Conservation (phyloP, 2,329 filamentous ascomycete species). For the Trichoderma sp. region DNA sequence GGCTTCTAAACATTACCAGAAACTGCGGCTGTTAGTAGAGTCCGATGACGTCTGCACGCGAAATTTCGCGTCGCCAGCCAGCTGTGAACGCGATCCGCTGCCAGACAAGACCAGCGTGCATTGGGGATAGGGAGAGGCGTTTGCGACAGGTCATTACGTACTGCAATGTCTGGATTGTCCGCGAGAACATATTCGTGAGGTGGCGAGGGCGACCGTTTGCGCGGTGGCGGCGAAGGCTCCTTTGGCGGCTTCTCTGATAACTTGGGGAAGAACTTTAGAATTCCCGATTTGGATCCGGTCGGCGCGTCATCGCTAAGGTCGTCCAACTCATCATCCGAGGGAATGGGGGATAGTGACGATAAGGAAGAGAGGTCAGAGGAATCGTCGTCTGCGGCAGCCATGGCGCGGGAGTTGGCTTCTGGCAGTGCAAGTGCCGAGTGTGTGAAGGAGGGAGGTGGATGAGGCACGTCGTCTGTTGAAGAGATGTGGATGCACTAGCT, state of each 20-base stretch:
- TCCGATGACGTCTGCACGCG: constrained; percentile 47
- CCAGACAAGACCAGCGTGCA: constrained; percentile 1
- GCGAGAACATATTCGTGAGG: constrained; percentile 87
- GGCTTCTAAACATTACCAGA: constrained; percentile 95
- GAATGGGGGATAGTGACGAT: constrained; percentile 50
- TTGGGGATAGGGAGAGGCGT: neutral
- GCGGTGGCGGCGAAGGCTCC: constrained; percentile 65
- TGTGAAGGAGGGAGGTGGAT: constrained; percentile 34
- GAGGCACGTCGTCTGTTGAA: constrained; percentile 35
- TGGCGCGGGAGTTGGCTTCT: constrained; percentile 39
- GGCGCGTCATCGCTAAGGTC: constrained; percentile 40
- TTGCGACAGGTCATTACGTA: constrained; percentile 56
- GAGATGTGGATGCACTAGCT: constrained; percentile 39
- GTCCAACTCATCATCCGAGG: constrained; percentile 52
- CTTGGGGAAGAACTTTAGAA: constrained; percentile 69
- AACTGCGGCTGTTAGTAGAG: constrained; percentile 63
- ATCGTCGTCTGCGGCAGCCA: constrained; percentile 59
- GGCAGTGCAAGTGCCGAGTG: constrained; percentile 29
- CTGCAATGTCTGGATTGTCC: constrained; percentile 89
- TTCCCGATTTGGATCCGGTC: constrained; percentile 58
- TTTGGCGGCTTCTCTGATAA: constrained; percentile 53
- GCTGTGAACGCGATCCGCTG: constrained; percentile 41
- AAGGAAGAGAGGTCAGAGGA: constrained; percentile 65
- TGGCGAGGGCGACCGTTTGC: constrained; percentile 83
- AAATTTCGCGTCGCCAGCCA: constrained; percentile 52